phyloP scores from a whole-genome alignment of 2,329 filamentous ascomycete species.

The Rhynchosporium graminicola region DNA sequence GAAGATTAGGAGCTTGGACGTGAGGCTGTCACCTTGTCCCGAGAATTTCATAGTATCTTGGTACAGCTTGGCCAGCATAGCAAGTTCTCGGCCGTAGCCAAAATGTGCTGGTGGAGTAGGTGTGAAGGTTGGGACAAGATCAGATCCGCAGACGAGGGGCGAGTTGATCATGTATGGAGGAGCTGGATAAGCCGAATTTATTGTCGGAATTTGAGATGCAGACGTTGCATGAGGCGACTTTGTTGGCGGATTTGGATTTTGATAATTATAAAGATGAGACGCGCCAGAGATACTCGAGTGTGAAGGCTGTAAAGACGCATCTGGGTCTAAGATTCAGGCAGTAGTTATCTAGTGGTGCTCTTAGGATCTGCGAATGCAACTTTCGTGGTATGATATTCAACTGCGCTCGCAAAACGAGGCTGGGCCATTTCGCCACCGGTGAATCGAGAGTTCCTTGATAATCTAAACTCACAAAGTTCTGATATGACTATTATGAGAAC shows the following conservation, averaged over 20 bases:
- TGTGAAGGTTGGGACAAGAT: constrained; percentile 10
- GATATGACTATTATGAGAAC: too few species aligned
- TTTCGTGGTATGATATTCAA: too few species aligned
- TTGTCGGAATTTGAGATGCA: background rate
- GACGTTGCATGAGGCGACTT: background rate
- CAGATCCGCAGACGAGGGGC: too few species aligned
- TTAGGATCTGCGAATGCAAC: background rate
- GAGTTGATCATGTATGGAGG: background rate
- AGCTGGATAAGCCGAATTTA: background rate
- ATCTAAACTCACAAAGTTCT: too few species aligned
- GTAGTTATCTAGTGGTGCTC: background rate
- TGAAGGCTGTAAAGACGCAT: background rate
- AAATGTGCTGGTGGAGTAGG: constrained; percentile 27
- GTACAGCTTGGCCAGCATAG: too few species aligned
- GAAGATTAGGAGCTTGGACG: too few species aligned
- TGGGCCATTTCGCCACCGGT: too few species aligned
- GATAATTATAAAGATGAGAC: background rate
- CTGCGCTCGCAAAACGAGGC: too few species aligned
- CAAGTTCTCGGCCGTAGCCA: too few species aligned
- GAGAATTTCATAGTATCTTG: too few species aligned
- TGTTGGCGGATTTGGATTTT: background rate
- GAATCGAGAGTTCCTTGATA: too few species aligned
- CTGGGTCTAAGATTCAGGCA: background rate
- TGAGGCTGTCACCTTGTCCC: too few species aligned
- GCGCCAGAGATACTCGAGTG: background rate